Conservation (phyloP, 345 rosid species). For the Bruguiera sexangula region DNA sequence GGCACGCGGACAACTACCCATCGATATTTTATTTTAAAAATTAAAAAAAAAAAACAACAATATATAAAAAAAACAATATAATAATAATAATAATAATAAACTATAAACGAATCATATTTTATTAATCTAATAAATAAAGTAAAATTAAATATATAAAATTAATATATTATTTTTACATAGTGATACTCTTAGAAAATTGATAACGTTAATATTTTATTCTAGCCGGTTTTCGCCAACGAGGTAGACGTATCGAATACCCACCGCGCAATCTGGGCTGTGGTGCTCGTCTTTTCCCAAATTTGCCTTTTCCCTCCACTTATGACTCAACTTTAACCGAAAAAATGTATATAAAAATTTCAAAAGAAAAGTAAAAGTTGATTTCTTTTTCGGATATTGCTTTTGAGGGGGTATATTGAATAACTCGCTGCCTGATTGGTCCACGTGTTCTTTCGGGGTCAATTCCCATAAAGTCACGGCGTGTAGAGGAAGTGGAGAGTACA, state of each 20-base stretch:
- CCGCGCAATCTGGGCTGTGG: conserved; percentile 16
- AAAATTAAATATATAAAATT: background rate
- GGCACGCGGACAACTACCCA: conserved; percentile 7
- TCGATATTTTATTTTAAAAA: background rate
- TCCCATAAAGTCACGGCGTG: no score
- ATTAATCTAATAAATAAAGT: background rate
- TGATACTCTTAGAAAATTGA: background rate
- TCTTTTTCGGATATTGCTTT: no score
- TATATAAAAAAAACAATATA: background rate
- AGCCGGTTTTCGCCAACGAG: background rate
- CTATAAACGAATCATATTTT: background rate
- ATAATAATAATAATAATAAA: background rate
- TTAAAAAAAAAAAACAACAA: fast-evolving
- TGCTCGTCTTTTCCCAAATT: background rate
- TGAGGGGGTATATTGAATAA: background rate
- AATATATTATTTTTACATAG: background rate
- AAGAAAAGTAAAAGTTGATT: background rate
- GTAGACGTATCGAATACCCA: conserved; percentile 3
- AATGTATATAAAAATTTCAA: background rate
- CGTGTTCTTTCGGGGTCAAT: background rate
- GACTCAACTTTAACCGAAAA: background rate
- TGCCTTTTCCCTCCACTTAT: background rate
- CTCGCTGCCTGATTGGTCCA: conserved; percentile 9
- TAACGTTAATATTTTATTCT: background rate
- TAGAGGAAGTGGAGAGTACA: no score